Evolutionary conservation across 1,139 yeast species (phyloP).

Genomic region (Pichia kudriavzevii): DNA sequence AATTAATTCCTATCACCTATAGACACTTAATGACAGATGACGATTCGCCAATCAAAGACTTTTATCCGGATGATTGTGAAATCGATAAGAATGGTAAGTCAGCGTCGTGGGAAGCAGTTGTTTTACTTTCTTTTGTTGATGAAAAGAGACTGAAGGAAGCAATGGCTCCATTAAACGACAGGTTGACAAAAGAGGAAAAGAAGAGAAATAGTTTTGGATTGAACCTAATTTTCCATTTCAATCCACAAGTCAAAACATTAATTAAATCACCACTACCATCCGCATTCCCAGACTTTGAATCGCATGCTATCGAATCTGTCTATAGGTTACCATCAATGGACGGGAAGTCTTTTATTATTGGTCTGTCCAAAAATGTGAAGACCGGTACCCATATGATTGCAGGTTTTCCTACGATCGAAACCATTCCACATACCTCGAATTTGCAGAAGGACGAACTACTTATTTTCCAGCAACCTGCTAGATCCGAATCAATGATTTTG

Average conservation of each 20-base stretch:
- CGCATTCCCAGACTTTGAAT: slow-evolving; percentile 67
- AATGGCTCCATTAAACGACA: slow-evolving; percentile 55
- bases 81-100: slow-evolving; percentile 91
- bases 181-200: slow-evolving; percentile 61
- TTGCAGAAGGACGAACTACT: slow-evolving; percentile 48
- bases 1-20: slow-evolving; percentile 69
- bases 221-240: slow-evolving; percentile 59
- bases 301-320: slow-evolving; percentile 61
- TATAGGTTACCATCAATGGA: slow-evolving; percentile 46
- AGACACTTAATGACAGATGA: slow-evolving; percentile 86
- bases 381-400: slow-evolving; percentile 67
- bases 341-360: slow-evolving; percentile 42
- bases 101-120: slow-evolving; percentile 98
- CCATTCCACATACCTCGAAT: slow-evolving; percentile 51
- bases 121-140: slow-evolving; percentile 89
- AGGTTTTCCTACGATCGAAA: slow-evolving; percentile 80
- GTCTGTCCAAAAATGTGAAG: slow-evolving; percentile 61
- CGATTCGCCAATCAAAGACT: slow-evolving; percentile 79
- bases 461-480: slow-evolving; percentile 80
- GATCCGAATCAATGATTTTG: slow-evolving; percentile 74
- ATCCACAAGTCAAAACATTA: slow-evolving; percentile 65
- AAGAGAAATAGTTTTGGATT: slow-evolving; percentile 67
- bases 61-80: slow-evolving; percentile 84
- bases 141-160: slow-evolving; percentile 66
- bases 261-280: slow-evolving; percentile 78